Conservation (phyloP, 176 grass and related monocot genomes). For the Eleusine coracana region DNA sequence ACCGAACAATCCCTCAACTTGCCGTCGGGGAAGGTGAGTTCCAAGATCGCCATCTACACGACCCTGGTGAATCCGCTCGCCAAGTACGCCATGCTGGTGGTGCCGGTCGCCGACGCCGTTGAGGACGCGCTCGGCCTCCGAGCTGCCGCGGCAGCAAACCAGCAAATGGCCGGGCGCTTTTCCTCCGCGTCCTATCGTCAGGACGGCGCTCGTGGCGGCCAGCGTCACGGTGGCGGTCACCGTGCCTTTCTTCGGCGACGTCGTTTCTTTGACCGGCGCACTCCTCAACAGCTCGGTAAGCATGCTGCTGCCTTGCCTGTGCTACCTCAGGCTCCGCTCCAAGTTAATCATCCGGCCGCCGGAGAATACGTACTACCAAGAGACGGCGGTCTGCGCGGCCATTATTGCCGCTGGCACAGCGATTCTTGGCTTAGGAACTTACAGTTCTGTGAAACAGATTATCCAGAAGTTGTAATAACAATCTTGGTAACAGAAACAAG, state of each 20-base stretch:
- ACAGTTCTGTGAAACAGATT: constrained; percentile 40
- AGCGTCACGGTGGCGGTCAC: constrained; percentile 26
- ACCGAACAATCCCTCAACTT: too few species aligned
- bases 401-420: constrained; percentile 19
- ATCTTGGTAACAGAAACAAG: too few species aligned
- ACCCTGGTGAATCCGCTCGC: constrained; percentile 55
- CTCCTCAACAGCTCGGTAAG: constrained; percentile 43
- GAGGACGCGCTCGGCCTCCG: constrained; percentile 25
- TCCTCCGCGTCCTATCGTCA: background rate
- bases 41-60: constrained; percentile 59
- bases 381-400: constrained; percentile 28
- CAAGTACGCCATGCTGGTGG: constrained; percentile 43
- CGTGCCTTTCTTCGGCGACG: constrained; percentile 48
- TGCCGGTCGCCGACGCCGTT: constrained; percentile 30
- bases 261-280: constrained; percentile 44
- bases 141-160: background rate
- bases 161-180: too few species aligned
- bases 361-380: background rate
- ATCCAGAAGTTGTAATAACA: background rate
- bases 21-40: background rate
- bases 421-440: constrained; percentile 41
- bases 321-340: constrained; percentile 54
- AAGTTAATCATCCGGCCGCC: constrained; percentile 3
- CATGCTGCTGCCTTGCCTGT: constrained; percentile 45
- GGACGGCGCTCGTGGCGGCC: constrained; percentile 41